Base-by-base conservation (phyloP, 1,284 basidiomycete species). In the Ustilago trichophora region DNA sequence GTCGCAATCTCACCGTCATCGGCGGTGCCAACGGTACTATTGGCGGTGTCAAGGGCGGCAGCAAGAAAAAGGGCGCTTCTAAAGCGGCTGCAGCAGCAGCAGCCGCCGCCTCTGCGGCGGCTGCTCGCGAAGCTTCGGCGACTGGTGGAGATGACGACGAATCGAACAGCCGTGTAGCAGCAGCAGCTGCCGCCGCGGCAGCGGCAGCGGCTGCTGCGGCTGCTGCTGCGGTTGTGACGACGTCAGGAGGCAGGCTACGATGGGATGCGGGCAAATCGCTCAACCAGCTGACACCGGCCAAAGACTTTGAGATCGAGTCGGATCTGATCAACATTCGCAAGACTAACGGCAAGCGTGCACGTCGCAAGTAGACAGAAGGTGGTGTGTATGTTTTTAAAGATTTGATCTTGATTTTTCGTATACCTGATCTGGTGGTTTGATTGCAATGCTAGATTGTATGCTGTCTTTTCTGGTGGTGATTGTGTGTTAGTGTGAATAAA, bases 261-360 rank as follows among this genome's bases (percentile, higher is more conserved):
- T 80, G 76, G 76, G 79, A 80, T 51, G 70, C 72, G 15, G 77
- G 77, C 33, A 78, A 78, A 57, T 75, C 72, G 37, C 65, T 80
- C 25, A 60, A 65, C 42, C 76, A 78, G 62, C 66, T 80, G 2
- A 78, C 76, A n/a, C 49, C 67, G 15, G 79, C 79, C 31, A 74
- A 75, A 52, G 79, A 80, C 67, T 73, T 76, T 53, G 79, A 80
- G 60, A 63, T 80, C 19, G 79, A 80, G 60, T 71, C 72, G 38
- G 79, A 80, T 54, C 63, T 80, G 48, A 78, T 80, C 59, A 72
- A 76, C 35, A 78, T 80, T 31, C 71, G 77, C 52, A 78, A 80
- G 62, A 73, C 66, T 33, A 77, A 75, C 37, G 56, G 60, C 37
- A 82, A 83, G 63, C 69, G 80, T 44, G 66, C 66, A n/a, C 51